A percentile compares a stretch with the other conserved stretches of the same genome.
phyloP scores from a whole-genome alignment of 164 flowering plant species.

The Vitis riparia region DNA sequence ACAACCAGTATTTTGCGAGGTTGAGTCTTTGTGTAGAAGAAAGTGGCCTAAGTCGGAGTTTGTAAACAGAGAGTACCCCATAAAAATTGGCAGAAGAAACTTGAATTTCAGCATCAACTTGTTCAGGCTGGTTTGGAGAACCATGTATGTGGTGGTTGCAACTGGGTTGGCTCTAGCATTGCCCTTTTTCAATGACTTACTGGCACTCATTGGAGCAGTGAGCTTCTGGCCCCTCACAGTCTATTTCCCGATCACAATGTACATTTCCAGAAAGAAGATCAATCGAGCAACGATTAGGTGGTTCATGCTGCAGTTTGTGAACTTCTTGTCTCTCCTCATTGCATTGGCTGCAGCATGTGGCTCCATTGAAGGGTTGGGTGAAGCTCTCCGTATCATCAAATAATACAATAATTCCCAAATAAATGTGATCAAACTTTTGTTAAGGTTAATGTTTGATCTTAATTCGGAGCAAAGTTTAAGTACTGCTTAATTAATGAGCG shows the following conservation, averaged over 20 bases:
- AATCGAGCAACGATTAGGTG: constrained; percentile 8
- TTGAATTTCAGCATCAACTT: constrained; percentile 8
- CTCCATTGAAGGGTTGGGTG: constrained; percentile 20
- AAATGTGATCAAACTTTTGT: no score
- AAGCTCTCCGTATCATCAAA: constrained; percentile 13
- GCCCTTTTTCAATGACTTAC: constrained; percentile 47
- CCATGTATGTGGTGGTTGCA: constrained; percentile 28
- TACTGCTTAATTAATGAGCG: no score
- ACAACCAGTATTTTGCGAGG: no score
- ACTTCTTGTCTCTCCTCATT: constrained; percentile 16
- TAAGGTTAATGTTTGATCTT: no score
- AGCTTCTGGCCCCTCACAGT: constrained; percentile 47
- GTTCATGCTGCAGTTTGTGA: constrained; percentile 18
- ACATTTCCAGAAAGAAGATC: constrained; percentile 28
- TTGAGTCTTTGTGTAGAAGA: no score
- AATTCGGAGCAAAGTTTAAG: no score
- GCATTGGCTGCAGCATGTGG: constrained; percentile 23
- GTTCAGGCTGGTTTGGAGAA: constrained; percentile 39
- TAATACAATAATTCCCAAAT: constrained; percentile 1
- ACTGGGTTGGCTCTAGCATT: constrained; percentile 35
- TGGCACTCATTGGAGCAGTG: constrained; percentile 44
- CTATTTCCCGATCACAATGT: constrained; percentile 44
- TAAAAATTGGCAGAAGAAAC: not conserved
- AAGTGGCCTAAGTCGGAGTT: constrained; percentile 30
- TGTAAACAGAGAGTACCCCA: constrained; percentile 6